Percentiles rank a stretch among this genome's conserved stretches.
These are phyloP conservation scores for Stevia rebaudiana DNA, from an alignment of 140 eudicot genomes.

Conservation along the genomic window DNA sequence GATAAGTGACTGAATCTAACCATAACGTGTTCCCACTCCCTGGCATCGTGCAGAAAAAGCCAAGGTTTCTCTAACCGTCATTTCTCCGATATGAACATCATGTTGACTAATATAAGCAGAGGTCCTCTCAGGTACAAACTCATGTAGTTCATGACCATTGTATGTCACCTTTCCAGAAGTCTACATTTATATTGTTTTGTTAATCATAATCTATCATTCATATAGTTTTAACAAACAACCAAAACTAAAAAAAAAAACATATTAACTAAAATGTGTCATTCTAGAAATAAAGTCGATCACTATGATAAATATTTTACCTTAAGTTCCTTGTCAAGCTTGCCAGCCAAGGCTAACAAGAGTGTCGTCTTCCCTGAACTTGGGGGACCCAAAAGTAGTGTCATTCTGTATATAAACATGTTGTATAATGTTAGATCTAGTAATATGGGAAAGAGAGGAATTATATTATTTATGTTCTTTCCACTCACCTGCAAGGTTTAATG, in stretches of 20 bases:
- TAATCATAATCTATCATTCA: background rate
- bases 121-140: conserved; percentile 54
- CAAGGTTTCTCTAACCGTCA: conserved; percentile 58
- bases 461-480: background rate
- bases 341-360: conserved; percentile 49
- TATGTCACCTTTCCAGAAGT: conserved; percentile 40
- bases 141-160: conserved; percentile 42
- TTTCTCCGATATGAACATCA: conserved; percentile 52
- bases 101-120: conserved; percentile 55
- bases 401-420: conserved; percentile 27
- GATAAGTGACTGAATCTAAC: conserved; percentile 11
- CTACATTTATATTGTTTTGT: background rate
- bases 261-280: background rate
- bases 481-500: conserved; percentile 67
- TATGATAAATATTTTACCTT: conserved; percentile 21
- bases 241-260: background rate
- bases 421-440: background rate
- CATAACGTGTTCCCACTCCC: conserved; percentile 51
- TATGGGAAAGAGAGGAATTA: background rate
- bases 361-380: conserved; percentile 72
- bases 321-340: conserved; percentile 43
- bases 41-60: conserved; percentile 56
- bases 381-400: conserved; percentile 67
- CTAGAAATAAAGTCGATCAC: background rate
- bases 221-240: background rate